These are phyloP conservation scores for Anastatica hierochuntica DNA, from an alignment of 345 rosid species.

Conservation along the genomic window DNA sequence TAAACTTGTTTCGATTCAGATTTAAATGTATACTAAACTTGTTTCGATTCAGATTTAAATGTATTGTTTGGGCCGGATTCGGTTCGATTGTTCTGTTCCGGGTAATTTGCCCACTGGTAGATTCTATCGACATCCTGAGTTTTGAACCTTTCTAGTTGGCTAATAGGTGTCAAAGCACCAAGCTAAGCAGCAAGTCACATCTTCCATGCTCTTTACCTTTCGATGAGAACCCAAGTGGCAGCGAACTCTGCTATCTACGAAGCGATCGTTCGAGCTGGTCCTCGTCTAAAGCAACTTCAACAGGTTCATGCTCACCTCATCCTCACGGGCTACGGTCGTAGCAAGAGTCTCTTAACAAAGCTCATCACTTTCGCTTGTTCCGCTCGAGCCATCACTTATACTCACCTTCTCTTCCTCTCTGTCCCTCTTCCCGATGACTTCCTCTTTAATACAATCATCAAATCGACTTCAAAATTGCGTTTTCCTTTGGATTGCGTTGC, in stretches of 20 bases:
- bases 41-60: no score
- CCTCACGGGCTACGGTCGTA: constrained; percentile 41
- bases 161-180: no score
- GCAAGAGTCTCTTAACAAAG: constrained; percentile 65
- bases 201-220: background rate
- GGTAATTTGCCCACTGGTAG: no score
- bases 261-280: constrained; percentile 55
- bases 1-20: no score
- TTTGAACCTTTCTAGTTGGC: no score
- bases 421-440: constrained; percentile 59
- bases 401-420: constrained; percentile 40
- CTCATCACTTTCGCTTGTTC: constrained; percentile 54
- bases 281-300: constrained; percentile 46
- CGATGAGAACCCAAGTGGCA: constrained; percentile 30
- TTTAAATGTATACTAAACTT: no score
- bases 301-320: constrained; percentile 60
- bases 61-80: no score
- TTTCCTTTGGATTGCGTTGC: constrained; percentile 37
- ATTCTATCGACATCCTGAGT: no score
- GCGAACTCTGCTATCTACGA: constrained; percentile 45
- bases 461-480: constrained; percentile 39
- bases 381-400: constrained; percentile 43
- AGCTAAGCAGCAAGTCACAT: no score
- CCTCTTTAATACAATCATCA: constrained; percentile 59
- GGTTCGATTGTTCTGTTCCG: no score